Conservation (phyloP, 2,329 filamentous ascomycete genomes). For the Ceratocystiopsis minuta region DNA sequence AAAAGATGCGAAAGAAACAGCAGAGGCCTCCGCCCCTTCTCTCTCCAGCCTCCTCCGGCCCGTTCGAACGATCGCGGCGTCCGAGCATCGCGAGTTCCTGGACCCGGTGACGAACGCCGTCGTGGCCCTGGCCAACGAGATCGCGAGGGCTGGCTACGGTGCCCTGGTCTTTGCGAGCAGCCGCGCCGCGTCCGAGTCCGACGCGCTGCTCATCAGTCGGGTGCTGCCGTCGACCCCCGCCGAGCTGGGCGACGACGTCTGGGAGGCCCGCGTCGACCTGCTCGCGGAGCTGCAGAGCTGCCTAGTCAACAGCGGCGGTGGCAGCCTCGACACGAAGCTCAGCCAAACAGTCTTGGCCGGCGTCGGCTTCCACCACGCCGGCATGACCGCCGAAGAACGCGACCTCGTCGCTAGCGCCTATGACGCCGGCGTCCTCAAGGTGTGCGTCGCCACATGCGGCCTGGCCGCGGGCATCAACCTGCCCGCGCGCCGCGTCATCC, state of each 20-base stretch:
- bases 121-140: constrained; percentile 50
- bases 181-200: constrained; percentile 46
- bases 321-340: constrained; percentile 47
- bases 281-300: constrained; percentile 44
- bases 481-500: constrained; percentile 53
- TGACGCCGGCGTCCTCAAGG: constrained; percentile 46
- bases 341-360: constrained; percentile 46
- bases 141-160: constrained; percentile 48
- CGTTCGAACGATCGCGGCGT: constrained; percentile 32
- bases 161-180: constrained; percentile 59
- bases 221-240: constrained; percentile 35
- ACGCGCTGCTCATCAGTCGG: constrained; percentile 49
- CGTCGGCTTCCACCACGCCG: constrained; percentile 56
- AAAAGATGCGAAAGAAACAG: neutral
- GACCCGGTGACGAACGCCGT: constrained; percentile 53
- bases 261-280: constrained; percentile 44
- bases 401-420: constrained; percentile 55
- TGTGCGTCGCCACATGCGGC: constrained; percentile 62
- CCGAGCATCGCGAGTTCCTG: constrained; percentile 40
- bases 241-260: constrained; percentile 26
- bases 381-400: constrained; percentile 57
- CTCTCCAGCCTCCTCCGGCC: constrained; percentile 15
- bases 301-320: constrained; percentile 16
- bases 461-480: constrained; percentile 72
- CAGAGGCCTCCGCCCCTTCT: neutral